A percentile compares a stretch with the other conserved stretches of the same genome.
These are phyloP conservation scores for Vigna trinervia DNA, from an alignment of 306 rosid species.

Conservation along the genomic window DNA sequence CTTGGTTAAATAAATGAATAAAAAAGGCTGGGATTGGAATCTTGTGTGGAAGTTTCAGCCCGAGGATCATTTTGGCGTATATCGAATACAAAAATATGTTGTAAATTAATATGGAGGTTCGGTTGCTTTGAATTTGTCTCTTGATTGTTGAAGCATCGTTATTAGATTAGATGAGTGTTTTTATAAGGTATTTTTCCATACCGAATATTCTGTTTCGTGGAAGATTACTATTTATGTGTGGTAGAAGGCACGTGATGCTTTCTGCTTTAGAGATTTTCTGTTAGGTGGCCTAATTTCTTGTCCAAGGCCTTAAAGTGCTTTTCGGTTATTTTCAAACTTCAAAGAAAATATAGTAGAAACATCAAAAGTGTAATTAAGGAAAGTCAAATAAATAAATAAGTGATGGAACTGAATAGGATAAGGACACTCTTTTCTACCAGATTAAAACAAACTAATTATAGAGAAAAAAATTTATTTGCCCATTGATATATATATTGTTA, in stretches of 20 bases:
- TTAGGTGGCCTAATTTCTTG: constrained; percentile 28
- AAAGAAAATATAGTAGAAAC: not conserved
- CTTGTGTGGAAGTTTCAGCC: constrained; percentile 22
- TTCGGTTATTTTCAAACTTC: constrained; percentile 4
- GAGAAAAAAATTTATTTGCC: too few species aligned
- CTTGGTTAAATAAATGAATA: not conserved
- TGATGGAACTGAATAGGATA: not conserved
- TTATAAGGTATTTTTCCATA: constrained; percentile 18
- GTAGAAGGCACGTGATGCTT: constrained; percentile 26
- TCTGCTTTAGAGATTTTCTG: not conserved
- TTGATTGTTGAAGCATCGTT: constrained; percentile 35
- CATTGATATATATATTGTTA: too few species aligned
- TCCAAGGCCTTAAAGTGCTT: not conserved
- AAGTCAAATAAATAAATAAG: constrained; percentile 10
- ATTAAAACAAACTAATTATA: not conserved
- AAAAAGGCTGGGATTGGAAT: constrained; percentile 18
- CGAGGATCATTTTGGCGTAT: not conserved
- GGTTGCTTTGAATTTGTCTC: constrained; percentile 44
- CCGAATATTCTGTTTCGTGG: constrained; percentile 21
- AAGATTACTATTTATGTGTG: constrained; percentile 28
- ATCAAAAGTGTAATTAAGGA: not conserved
- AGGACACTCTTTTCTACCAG: not conserved
- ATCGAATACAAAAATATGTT: constrained; percentile 13
- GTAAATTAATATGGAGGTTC: not conserved
- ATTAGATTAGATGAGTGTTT: constrained; percentile 10